Conservation (phyloP, 2,329 filamentous ascomycete genomes). For the Talaromyces sp. region DNA sequence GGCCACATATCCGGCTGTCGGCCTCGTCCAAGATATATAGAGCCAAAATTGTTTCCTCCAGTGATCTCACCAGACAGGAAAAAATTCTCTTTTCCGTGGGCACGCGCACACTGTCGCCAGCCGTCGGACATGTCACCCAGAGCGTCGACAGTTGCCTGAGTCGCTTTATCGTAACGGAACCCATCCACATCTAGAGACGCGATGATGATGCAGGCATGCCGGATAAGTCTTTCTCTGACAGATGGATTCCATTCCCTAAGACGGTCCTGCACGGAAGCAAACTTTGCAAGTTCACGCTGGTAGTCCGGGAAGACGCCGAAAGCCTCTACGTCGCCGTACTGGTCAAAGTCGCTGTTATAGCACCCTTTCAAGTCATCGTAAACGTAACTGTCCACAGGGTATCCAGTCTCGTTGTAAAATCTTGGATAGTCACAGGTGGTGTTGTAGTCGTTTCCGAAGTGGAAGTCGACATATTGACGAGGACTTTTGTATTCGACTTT, state of each 20-base stretch:
- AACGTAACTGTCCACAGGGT: constrained; percentile 48
- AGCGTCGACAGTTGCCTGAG: constrained; percentile 61
- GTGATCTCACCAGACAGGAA: constrained; percentile 64
- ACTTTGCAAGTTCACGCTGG: constrained; percentile 63
- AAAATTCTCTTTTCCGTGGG: constrained; percentile 61
- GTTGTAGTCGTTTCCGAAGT: constrained; percentile 53
- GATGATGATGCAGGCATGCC: constrained; percentile 63
- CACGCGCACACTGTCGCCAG: constrained; percentile 56
- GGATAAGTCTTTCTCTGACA: constrained; percentile 56
- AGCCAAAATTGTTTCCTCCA: constrained; percentile 58
- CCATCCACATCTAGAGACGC: constrained; percentile 63
- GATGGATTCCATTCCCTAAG: constrained; percentile 61
- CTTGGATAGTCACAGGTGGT: constrained; percentile 56
- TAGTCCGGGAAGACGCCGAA: constrained; percentile 63
- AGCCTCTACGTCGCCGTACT: constrained; percentile 62
- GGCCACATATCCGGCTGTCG: constrained; percentile 55
- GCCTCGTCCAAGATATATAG: constrained; percentile 61
- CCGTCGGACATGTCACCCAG: constrained; percentile 56
- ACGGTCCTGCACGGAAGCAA: constrained; percentile 65
- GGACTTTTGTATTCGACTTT: constrained; percentile 55
- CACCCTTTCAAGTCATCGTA: constrained; percentile 52
- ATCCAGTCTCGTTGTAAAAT: constrained; percentile 60
- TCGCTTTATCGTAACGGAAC: constrained; percentile 65
- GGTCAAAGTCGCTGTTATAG: constrained; percentile 63
- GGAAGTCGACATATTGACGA: constrained; percentile 58